A percentile compares a stretch with the other conserved stretches of the same genome.
These are phyloP conservation scores for Pelargonium citronellum DNA, from an alignment of 441 rosid species.

Conservation along the genomic window DNA sequence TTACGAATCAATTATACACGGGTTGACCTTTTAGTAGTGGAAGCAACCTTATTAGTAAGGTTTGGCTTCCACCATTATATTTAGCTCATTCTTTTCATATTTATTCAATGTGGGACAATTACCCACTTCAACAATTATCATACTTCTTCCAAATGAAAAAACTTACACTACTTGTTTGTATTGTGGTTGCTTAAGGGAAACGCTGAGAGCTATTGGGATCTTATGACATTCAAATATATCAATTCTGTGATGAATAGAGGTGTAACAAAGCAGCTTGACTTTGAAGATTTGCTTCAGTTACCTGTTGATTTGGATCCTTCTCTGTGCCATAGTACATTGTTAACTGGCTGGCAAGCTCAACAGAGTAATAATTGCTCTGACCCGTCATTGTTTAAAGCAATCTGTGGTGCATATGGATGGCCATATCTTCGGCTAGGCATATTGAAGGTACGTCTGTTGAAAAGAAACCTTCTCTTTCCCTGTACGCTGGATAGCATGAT, in stretches of 20 bases:
- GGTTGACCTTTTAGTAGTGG: no score
- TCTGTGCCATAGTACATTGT: slow-evolving; percentile 52
- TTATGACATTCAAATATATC: slow-evolving; percentile 58
- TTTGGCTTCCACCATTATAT: no score
- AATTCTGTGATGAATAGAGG: slow-evolving; percentile 59
- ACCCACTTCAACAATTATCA: no score
- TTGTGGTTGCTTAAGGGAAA: slow-evolving; percentile 36
- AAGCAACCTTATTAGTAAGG: no score
- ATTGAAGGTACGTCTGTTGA: slow-evolving; percentile 50
- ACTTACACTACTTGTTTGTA: slow-evolving; percentile 9
- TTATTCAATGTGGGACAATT: no score
- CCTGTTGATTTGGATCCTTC: slow-evolving; percentile 82
- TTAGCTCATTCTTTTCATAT: no score
- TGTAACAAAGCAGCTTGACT: slow-evolving; percentile 66
- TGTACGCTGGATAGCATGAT: neutral
- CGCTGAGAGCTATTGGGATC: slow-evolving; percentile 49
- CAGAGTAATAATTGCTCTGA: slow-evolving; percentile 28
- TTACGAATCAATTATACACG: no score
- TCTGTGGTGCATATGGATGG: slow-evolving; percentile 73
- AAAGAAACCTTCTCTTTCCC: neutral
- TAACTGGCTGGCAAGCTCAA: slow-evolving; percentile 63
- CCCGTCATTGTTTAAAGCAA: slow-evolving; percentile 66
- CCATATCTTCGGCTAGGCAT: slow-evolving; percentile 72
- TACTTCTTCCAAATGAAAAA: neutral
- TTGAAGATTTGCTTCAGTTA: slow-evolving; percentile 66